Evolutionary conservation across 2,329 filamentous ascomycete genomes (phyloP), one percentile per base, ranked within the genome.

Genomic region (Hymenoscyphus fraxineus): DNA sequence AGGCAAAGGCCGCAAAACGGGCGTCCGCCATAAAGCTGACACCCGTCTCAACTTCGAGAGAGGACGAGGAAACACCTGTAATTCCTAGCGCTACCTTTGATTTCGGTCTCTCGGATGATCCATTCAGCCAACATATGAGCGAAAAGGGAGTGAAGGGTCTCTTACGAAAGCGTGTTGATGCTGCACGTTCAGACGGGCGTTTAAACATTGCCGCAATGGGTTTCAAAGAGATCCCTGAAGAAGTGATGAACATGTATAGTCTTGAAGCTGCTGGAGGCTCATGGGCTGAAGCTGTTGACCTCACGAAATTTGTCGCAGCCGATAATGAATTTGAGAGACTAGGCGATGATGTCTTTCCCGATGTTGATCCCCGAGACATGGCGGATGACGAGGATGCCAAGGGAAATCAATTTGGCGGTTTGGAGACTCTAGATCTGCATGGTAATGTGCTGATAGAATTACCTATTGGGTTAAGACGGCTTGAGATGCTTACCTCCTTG

Each of bases 201-300:
- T 81, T 99, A 47, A 97, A 97, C 69, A 93, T 99, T 73, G 89
- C 93, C 0, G 93, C 91, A 0, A 84, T 98, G 82, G 86, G 87
- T 0, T 77, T 99, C 47, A 90, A 87, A 66, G 83, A 89, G 64
- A 90, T 99, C 3, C 95, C 95, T 0, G 77, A 85, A 1, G 91
- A 96, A 73, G 90, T 98, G 0, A 80, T 96, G 78, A 86, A 88
- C 62, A 98, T 98, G 93, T 98, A 97, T 75, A 90, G 93, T 71
- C 81, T 91, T 19, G 88, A 93, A 61, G 83, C 85, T 1, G 82
- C 87, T 63, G 85, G 88, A 44, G 84, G 87, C 12, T 86, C 88
- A 40, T 98, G 95, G 95, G 93, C 93, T 1, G 94, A 98, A 76
- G 89, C 90, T 65, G 92, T 98, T 12, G 94, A 98, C 73, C 79